Evolutionary conservation across 1,139 yeast species (phyloP).

Genomic region (Sugiyamaella xylanicola): DNA sequence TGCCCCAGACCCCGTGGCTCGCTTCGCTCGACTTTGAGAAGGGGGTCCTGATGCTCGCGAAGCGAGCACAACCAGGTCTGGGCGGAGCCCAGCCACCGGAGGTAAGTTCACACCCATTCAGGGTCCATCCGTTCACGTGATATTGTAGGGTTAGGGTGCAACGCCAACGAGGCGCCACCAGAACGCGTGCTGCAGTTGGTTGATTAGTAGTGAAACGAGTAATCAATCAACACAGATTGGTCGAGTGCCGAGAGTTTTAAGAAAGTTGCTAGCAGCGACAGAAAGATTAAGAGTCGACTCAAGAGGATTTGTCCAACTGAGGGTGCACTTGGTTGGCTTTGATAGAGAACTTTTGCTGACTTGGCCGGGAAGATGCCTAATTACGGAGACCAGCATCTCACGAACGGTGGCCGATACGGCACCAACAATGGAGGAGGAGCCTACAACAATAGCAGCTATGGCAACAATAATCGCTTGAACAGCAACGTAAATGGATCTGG

Average conservation of each 20-base stretch:
- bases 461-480: background rate
- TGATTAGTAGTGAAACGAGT: background rate
- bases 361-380: slow-evolving; percentile 12
- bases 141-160: background rate
- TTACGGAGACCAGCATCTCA: slow-evolving; percentile 14
- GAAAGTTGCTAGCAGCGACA: too few species aligned
- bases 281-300: too few species aligned
- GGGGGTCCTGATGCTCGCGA: background rate
- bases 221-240: background rate
- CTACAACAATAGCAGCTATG: background rate
- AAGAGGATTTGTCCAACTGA: background rate
- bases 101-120: too few species aligned
- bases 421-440: background rate
- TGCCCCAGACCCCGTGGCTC: slow-evolving; percentile 7
- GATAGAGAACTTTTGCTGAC: too few species aligned
- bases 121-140: too few species aligned
- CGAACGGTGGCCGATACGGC: background rate
- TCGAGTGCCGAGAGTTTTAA: too few species aligned
- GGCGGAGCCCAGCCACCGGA: background rate
- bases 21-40: slow-evolving; percentile 1
- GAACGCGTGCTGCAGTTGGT: background rate
- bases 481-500: background rate
- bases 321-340: background rate
- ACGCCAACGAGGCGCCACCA: background rate
- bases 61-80: background rate